Base-by-base conservation (phyloP, 208 protist species). In the Kentomonas sorsogonicus region DNA sequence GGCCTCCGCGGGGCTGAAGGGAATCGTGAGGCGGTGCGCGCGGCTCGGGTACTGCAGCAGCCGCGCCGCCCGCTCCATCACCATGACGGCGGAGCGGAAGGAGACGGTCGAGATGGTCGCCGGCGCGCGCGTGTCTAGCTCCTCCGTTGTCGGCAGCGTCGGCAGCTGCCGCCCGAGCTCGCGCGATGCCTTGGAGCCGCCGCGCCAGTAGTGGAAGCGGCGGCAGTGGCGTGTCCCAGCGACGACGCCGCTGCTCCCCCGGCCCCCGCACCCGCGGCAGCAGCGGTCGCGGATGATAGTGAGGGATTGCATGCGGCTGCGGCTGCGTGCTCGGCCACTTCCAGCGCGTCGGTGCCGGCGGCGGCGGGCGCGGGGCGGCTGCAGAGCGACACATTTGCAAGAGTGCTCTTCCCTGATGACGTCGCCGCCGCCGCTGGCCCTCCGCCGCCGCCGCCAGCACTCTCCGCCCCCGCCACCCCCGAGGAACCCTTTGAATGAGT, bases 311-410 rank as follows among this genome's bases (percentile, higher is more conserved):
- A 48, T 5, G 47, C 29, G 9, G 63, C 31, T 13, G 38, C 39
- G 26, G 2, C 33, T 0, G 13, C 43, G 15, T 57, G 33, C 10
- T 57, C 39, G 22, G 50, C 41, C 31, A 60, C 33, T 45, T 85
- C 76, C 16, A 87, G 65, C 53, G 78, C 70, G 54, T 89, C 79
- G 2, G 73, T 82, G 20, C 80, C 85, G 0, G 68, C 51, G 3
- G 74, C 72, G 26, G 79, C 72, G 0, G 76, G 73, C 10, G 79
- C 79, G 1, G 77, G 79, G 11, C 70, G 76, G 36, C 71, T 93
- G 68, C 86, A 89, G 43, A 85, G 65, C 9, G 74, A 86, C 1
- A 89, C 74, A 57, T 89, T 79, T 13, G 82, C 79, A 20, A 86
- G 58, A 9, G 68, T 63, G 11, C 61, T 75, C 30, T 66, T 66